Evolutionary conservation across 805 yeast genomes (phyloP), one percentile per base, ranked within the genome.

Genomic region (Spathaspora girioi): DNA sequence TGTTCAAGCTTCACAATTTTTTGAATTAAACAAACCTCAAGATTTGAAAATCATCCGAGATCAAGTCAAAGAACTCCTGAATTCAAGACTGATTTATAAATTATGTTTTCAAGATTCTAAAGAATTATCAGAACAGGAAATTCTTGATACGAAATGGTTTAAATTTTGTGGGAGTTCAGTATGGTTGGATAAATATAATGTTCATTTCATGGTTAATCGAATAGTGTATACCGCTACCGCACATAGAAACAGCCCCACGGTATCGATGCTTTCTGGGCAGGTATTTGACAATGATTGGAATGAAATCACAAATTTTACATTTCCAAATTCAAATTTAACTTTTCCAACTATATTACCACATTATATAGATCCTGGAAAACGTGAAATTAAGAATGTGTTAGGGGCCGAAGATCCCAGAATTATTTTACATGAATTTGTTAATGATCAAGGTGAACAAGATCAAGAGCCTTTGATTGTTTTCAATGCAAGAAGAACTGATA

Each of bases 201-300:
- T 66, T 8, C 68, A 68, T 50, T 60, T 58, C 17, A 61, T 61
- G 63, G 61, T 66, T 5, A 61, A 67, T 26, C 51, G 71, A 47
- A 47, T 67, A 10, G 54, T 65, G 9, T 67, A 55, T 50, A 57
- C 62, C 10, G 59, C 62, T 5, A 20, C 49, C 15, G 62, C 61
- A 5, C 47, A 41, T 7, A 60, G 61, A 43, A 57, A 64, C 42
- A 49, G 54, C 17, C 69, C 71, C 15, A 53, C 53, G 20, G 45
- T 65, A 3, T 60, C 67, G 44, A 56, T 67, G 43, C 54, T 60
- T 27, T 53, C 60, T 43, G 59, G 53, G 14, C 65, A 61, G 49
- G 38, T 56, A 2, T 61, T 52, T 48, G 58, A 59, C 43, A 31
- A 44, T 15, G 46, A 59, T 19, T 61, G 64, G 64, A 48, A 60